phyloP scores from a whole-genome alignment of 2,329 filamentous ascomycete species.

The Tolypocladium capitatum region DNA sequence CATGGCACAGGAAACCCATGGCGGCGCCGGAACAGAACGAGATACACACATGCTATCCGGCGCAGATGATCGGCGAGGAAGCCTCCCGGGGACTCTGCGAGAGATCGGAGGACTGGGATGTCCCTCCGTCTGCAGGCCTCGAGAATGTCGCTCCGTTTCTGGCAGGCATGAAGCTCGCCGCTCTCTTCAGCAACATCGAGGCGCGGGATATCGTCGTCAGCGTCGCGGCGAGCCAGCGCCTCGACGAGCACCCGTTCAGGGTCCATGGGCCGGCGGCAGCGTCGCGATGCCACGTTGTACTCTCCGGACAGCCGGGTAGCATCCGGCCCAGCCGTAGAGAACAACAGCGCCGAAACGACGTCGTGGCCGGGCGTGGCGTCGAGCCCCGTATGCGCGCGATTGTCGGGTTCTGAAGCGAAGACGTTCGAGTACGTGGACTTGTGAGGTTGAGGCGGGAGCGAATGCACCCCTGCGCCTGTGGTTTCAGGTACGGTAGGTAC shows the following conservation, averaged over 20 bases:
- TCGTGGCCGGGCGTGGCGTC: background rate
- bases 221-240: slow-evolving; percentile 2
- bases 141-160: slow-evolving; percentile 28
- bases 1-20: background rate
- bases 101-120: slow-evolving; percentile 37
- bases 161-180: background rate
- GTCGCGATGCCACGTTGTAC: background rate
- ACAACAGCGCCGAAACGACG: background rate
- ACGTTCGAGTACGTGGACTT: too few relatives aligned
- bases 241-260: slow-evolving; percentile 2
- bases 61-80: slow-evolving; percentile 56
- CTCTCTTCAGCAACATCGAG: slow-evolving; percentile 5
- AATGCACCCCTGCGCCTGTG: background rate
- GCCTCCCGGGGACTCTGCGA: slow-evolving; percentile 53
- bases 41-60: slow-evolving; percentile 60
- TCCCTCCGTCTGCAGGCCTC: slow-evolving; percentile 48
- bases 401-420: background rate
- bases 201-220: slow-evolving; percentile 1
- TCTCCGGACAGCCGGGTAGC: background rate
- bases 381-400: background rate
- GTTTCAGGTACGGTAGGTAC: background rate
- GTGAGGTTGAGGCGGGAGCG: background rate
- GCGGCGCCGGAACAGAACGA: background rate
- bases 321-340: background rate
- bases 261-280: slow-evolving; percentile 6